These are phyloP conservation scores for Groenewaldozyma sp. DNA, from an alignment of 1,139 yeast genomes.

Conservation along the genomic window DNA sequence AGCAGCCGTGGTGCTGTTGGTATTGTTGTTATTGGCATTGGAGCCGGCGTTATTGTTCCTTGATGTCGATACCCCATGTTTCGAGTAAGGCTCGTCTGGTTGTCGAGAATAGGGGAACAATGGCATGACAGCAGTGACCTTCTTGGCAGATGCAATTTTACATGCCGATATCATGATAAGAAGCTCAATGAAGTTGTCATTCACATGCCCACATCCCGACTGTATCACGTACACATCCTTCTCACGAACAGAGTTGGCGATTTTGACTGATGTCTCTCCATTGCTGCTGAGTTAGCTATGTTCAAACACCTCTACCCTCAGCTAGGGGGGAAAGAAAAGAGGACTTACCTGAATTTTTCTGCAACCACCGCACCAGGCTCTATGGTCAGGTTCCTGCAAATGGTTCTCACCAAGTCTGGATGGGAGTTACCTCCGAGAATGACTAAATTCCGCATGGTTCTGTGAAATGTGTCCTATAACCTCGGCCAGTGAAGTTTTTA, in stretches of 20 bases:
- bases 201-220: constrained; percentile 80
- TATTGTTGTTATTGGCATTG: constrained; percentile 8
- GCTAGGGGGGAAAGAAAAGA: neutral
- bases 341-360: constrained; percentile 41
- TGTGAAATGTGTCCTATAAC: too few relatives aligned
- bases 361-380: constrained; percentile 50
- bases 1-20: constrained; percentile 45
- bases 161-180: constrained; percentile 88
- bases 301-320: too few relatives aligned
- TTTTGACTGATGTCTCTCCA: constrained; percentile 85
- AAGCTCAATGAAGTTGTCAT: constrained; percentile 83
- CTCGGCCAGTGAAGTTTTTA: too few relatives aligned
- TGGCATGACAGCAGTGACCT: constrained; percentile 93
- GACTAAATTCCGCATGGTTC: constrained; percentile 65
- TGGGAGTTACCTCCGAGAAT: constrained; percentile 73
- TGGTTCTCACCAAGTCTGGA: constrained; percentile 50
- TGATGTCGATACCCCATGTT: constrained; percentile 46
- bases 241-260: constrained; percentile 80
- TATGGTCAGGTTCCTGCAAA: constrained; percentile 55
- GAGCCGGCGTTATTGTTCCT: constrained; percentile 32
- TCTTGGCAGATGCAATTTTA: constrained; percentile 86
- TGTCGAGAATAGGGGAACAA: constrained; percentile 93
- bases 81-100: constrained; percentile 86
- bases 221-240: constrained; percentile 86
- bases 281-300: too few relatives aligned